Percentiles rank a stretch among this genome's conserved stretches.
Conservation (phyloP, 352 stramenopile genomes). For the Aphanomyces cochlioides region DNA sequence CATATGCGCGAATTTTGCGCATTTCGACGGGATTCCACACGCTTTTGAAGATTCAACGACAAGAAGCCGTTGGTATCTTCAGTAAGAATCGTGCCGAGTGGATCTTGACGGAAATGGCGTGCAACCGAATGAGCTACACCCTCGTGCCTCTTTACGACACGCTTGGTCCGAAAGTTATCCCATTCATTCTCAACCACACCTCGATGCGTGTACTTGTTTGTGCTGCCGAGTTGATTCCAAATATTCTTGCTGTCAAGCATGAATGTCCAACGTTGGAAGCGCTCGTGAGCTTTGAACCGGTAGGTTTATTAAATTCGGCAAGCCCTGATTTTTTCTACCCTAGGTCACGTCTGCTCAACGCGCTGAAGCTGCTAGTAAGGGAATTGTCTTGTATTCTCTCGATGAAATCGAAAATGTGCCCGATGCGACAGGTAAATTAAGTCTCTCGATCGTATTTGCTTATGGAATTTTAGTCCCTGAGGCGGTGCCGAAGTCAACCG, state of each 20-base stretch:
- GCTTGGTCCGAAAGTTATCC: slow-evolving; percentile 32
- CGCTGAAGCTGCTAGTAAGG: slow-evolving; percentile 10
- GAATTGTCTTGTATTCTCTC: background rate
- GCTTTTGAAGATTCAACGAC: slow-evolving; percentile 35
- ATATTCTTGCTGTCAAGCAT: slow-evolving; percentile 26
- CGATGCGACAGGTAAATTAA: background rate
- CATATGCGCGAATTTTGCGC: slow-evolving; percentile 4
- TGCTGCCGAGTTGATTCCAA: slow-evolving; percentile 20
- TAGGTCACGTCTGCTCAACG: slow-evolving; percentile 22
- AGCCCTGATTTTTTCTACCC: background rate
- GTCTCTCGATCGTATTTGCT: background rate
- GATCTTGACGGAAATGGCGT: slow-evolving; percentile 88
- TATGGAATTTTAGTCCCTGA: slow-evolving; percentile 7
- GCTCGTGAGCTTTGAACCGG: slow-evolving; percentile 7
- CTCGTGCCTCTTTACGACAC: slow-evolving; percentile 48
- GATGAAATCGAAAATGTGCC: slow-evolving; percentile 1
- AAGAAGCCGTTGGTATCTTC: slow-evolving; percentile 73
- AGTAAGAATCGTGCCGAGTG: slow-evolving; percentile 89
- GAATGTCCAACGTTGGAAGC: slow-evolving; percentile 10
- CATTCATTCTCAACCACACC: slow-evolving; percentile 32
- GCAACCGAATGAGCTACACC: slow-evolving; percentile 41
- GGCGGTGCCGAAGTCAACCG: slow-evolving; percentile 1
- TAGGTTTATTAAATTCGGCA: background rate
- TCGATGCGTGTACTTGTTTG: slow-evolving; percentile 32
- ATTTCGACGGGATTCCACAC: slow-evolving; percentile 21